phyloP scores from a whole-genome alignment of 192 early-diverging fungal species.

The Linderina pennispora region DNA sequence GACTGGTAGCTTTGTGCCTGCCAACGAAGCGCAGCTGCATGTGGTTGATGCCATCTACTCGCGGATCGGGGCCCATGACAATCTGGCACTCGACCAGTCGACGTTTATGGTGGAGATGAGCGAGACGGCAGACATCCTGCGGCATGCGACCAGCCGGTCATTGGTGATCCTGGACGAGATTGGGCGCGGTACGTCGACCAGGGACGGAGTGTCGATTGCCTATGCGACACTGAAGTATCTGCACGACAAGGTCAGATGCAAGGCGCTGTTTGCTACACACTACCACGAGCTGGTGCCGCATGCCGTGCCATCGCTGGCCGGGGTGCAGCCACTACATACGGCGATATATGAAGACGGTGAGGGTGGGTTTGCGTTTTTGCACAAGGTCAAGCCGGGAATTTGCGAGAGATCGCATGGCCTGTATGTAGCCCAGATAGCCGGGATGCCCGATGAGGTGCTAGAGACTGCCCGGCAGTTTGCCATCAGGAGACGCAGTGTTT shows the following conservation, averaged over 20 bases:
- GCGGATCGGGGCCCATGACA: constrained; percentile 69
- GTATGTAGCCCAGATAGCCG: constrained; percentile 64
- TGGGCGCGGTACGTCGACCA: constrained; percentile 56
- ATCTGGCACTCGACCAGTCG: constrained; percentile 58
- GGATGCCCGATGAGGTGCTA: constrained; percentile 50
- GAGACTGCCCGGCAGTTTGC: constrained; percentile 25
- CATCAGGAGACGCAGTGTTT: background rate
- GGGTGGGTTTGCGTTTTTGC: constrained; percentile 53
- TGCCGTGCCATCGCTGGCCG: constrained; percentile 21
- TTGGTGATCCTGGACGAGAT: constrained; percentile 93
- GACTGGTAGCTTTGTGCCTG: constrained; percentile 78
- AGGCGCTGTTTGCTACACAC: constrained; percentile 73
- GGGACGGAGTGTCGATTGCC: constrained; percentile 66
- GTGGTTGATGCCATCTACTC: constrained; percentile 68
- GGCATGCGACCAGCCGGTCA: constrained; percentile 55
- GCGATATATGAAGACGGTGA: constrained; percentile 26
- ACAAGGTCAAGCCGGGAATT: constrained; percentile 60
- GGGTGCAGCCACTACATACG: constrained; percentile 19
- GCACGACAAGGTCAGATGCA: constrained; percentile 50
- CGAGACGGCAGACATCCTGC: constrained; percentile 77
- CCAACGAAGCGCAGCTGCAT: constrained; percentile 67
- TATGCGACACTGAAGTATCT: constrained; percentile 61
- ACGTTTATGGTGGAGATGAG: constrained; percentile 89
- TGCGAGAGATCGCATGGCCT: constrained; percentile 64
- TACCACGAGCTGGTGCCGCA: constrained; percentile 64